These are phyloP conservation scores for Spizellomyces punctatus DNA, from an alignment of 192 early-diverging fungal species.

Conservation along the genomic window DNA sequence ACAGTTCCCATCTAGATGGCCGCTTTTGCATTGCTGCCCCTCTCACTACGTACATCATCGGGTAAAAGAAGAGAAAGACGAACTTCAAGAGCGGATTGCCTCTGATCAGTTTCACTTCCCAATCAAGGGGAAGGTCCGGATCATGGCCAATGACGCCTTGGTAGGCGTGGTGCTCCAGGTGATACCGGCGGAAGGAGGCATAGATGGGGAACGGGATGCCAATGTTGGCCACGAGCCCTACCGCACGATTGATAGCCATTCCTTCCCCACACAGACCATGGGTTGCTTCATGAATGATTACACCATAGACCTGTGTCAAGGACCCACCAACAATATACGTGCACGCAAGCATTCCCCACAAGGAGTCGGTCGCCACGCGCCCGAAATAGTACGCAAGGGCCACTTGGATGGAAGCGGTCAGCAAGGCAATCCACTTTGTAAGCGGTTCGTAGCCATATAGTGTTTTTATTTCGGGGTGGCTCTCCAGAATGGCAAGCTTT, in stretches of 20 bases:
- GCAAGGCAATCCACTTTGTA: slow-evolving; percentile 74
- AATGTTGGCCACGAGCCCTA: slow-evolving; percentile 85
- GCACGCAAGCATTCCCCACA: slow-evolving; percentile 64
- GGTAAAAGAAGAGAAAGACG: slow-evolving; percentile 70
- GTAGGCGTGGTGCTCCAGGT: slow-evolving; percentile 97
- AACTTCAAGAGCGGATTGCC: slow-evolving; percentile 29
- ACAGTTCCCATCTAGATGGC: slow-evolving; percentile 46
- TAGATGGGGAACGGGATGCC: slow-evolving; percentile 67
- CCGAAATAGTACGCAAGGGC: slow-evolving; percentile 74
- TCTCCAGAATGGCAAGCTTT: slow-evolving; percentile 81
- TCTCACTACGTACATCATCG: slow-evolving; percentile 82
- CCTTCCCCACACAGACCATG: slow-evolving; percentile 81
- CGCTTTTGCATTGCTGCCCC: slow-evolving; percentile 52
- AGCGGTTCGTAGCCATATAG: slow-evolving; percentile 82
- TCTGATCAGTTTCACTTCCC: slow-evolving; percentile 74
- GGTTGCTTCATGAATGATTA: slow-evolving; percentile 91
- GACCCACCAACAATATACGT: slow-evolving; percentile 84
- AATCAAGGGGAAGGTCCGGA: slow-evolving; percentile 87
- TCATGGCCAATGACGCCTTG: slow-evolving; percentile 94
- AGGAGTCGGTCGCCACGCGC: slow-evolving; percentile 59
- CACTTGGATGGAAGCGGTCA: slow-evolving; percentile 71
- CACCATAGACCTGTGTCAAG: slow-evolving; percentile 76
- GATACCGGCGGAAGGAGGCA: slow-evolving; percentile 53
- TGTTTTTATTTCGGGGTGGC: slow-evolving; percentile 85
- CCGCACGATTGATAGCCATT: slow-evolving; percentile 76